Conservation (phyloP, 306 rosid genomes). For the Medicago arabica region DNA sequence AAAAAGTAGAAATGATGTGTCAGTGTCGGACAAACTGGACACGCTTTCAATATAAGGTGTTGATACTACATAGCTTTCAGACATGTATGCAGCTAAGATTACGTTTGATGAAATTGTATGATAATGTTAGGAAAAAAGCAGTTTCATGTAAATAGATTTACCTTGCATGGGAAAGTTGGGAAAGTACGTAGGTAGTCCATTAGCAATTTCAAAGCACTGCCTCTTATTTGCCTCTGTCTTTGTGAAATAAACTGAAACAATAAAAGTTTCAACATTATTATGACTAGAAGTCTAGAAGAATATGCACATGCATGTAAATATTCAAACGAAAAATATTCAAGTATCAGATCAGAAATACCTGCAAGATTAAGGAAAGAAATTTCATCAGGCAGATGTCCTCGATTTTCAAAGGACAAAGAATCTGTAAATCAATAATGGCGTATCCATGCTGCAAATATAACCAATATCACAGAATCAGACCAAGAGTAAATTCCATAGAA, state of each 20-base stretch:
- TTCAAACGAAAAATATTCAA: constrained; percentile 12
- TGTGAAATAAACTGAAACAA: constrained; percentile 84
- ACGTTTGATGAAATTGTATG: constrained; percentile 25
- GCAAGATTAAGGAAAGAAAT: constrained; percentile 70
- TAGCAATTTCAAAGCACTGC: constrained; percentile 75
- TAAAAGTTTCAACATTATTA: constrained; percentile 33
- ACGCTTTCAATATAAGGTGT: neutral
- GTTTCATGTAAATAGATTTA: constrained; percentile 40
- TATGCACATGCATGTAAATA: constrained; percentile 23
- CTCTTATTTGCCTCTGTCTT: constrained; percentile 81
- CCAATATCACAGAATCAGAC: constrained; percentile 29
- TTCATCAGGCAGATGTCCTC: constrained; percentile 69
- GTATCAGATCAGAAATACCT: constrained; percentile 58
- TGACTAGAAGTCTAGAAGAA: constrained; percentile 26
- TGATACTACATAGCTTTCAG: neutral
- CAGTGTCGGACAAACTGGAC: neutral
- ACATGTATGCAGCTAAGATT: neutral
- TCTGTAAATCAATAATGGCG: constrained; percentile 74
- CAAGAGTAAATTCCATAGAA: constrained; percentile 19
- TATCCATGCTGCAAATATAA: constrained; percentile 79
- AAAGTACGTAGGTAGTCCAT: constrained; percentile 64
- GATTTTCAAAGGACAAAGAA: constrained; percentile 57
- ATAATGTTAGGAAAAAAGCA: constrained; percentile 15
- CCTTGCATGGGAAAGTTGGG: constrained; percentile 97
- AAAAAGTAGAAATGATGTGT: neutral